These are phyloP conservation scores for Clitocybe nebularis DNA, from an alignment of 1,284 basidiomycete species.

Conservation along the genomic window DNA sequence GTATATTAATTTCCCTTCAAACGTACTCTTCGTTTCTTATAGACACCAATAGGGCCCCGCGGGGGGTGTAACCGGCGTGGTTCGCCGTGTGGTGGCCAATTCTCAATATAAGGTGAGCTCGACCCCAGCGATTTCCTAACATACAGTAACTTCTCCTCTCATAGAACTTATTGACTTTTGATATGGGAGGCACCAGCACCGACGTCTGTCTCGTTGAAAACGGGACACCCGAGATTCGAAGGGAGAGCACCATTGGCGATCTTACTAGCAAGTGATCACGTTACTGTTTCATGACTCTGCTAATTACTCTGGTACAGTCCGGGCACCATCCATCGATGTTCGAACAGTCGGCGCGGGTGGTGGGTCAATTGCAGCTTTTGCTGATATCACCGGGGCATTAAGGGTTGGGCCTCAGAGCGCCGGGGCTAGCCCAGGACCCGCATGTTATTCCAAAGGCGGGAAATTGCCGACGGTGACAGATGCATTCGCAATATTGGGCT, in stretches of 20 bases:
- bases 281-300: neutral
- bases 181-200: conserved; percentile 28
- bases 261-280: conserved; percentile 18
- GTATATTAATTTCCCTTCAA: neutral
- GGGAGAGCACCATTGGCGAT: conserved; percentile 22
- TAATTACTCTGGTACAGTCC: conserved; percentile 14
- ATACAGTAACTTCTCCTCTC: neutral
- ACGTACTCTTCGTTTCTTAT: conserved; percentile 3
- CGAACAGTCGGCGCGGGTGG: conserved; percentile 29
- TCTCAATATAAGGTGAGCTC: conserved; percentile 20
- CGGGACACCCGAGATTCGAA: conserved; percentile 22
- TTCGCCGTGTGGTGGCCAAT: conserved; percentile 19
- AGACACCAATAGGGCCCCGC: conserved; percentile 20
- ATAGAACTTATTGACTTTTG: conserved; percentile 26
- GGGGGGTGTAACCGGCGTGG: conserved; percentile 26
- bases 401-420: conserved; percentile 28
- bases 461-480: conserved; percentile 25
- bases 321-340: conserved; percentile 26
- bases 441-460: conserved; percentile 26
- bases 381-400: conserved; percentile 24
- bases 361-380: conserved; percentile 25
- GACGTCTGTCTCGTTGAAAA: conserved; percentile 28
- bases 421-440: conserved; percentile 26
- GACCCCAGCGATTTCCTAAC: neutral
- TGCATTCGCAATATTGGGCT: conserved; percentile 27